These are phyloP conservation scores for Trichosporon ovoides DNA, from an alignment of 1,284 basidiomycete genomes.

Conservation along the genomic window DNA sequence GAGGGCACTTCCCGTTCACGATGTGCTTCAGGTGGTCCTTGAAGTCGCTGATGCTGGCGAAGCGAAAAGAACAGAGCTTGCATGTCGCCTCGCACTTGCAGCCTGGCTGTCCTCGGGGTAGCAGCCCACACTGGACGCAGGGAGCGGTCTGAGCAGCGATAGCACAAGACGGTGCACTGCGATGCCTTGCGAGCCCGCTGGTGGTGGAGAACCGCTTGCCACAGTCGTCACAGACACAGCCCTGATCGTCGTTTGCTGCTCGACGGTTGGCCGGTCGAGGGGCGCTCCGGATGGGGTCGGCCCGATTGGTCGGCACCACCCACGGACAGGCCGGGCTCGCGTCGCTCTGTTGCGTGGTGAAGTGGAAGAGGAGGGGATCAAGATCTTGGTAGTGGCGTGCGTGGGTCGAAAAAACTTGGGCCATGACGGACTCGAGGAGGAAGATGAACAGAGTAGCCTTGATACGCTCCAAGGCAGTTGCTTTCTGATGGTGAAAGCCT, in stretches of 20 bases:
- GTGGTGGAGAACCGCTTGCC: not conserved
- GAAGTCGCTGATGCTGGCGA: not conserved
- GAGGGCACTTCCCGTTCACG: not conserved
- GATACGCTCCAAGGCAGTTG: not conserved
- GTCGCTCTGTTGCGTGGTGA: too few relatives aligned
- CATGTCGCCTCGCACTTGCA: not conserved
- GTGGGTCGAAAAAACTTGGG: not conserved
- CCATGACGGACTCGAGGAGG: not conserved
- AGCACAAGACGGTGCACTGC: not conserved
- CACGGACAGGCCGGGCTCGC: not conserved
- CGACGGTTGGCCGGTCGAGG: not conserved
- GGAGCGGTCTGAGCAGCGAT: not conserved
- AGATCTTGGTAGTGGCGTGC: not conserved
- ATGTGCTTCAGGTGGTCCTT: not conserved
- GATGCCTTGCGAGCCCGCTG: not conserved
- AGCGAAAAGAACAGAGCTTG: not conserved
- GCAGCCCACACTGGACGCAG: not conserved
- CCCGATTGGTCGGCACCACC: not conserved
- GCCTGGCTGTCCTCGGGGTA: not conserved
- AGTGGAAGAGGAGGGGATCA: not conserved
- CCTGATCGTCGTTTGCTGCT: not conserved
- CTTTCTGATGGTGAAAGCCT: not conserved
- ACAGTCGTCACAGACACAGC: not conserved
- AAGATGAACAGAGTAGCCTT: not conserved
- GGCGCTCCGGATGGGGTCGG: not conserved